Base-by-base conservation (phyloP, 2,329 filamentous ascomycete species). In the Graphilbum ipis-grandicollis region DNA sequence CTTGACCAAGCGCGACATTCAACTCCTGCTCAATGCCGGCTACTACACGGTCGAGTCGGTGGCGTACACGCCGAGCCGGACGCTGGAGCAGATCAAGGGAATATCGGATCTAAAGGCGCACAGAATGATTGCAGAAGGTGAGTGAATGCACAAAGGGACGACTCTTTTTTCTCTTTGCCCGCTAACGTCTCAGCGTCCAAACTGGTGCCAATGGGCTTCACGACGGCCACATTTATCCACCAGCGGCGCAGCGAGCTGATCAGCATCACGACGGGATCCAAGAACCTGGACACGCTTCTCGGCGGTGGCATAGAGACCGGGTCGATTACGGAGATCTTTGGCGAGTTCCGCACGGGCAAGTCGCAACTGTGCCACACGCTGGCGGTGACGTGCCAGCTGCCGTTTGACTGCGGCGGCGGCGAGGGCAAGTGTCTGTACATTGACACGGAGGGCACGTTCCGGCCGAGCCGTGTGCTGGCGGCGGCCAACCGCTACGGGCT, bases 391-490 rank as follows among this genome's bases (percentile, higher is more conserved):
- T 98, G 92, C 53, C 90, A 98, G 56, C 58, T 98, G 31, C 90
- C 90, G 1, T 96, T 98, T 53, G 90, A 98, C 52, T 96, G 96
- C 88, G 92, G 90, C 37, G 90, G 90, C 39, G 90, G 92, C 22
- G 90, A 98, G 59, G 90, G 90, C 33, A 98, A 98, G 55, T 98
- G 92, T 51, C 67, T 98, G 35, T 98, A 98, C 52, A 98, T 98
- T 46, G 90, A 98, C 50, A 98, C 90, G 0, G 90, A 98, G 56
- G 92, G 90, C 42, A 98, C 90, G 1, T 98, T 98, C 54, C 75
- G 86, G 45, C 92, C 90, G 0, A 85, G 96, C 3, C 79, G 90
- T 37, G 65, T 93, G 14, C 68, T 98, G 4, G 80, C 86, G 9
- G 90, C 96, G 5, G 92, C 90, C 32, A 90, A 93, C 50, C 75